Evolutionary conservation across 2,329 filamentous ascomycete genomes (phyloP), one percentile per base, ranked within the genome.

Genomic region (Sphaerulina populicola): DNA sequence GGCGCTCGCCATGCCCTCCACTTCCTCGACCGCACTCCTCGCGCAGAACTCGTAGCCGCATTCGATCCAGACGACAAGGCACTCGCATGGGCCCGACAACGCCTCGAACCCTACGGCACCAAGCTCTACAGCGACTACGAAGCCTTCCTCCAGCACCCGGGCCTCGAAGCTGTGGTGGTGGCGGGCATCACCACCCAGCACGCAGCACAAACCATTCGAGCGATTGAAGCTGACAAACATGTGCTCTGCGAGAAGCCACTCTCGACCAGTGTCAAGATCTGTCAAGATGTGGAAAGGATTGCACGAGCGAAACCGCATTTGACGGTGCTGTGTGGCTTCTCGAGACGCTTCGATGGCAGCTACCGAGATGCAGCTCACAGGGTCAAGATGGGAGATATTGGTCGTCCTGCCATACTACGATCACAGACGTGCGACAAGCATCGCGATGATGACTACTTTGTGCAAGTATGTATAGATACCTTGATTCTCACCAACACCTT

Each of bases 301-400:
- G 39, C 39, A 6, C 14, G 18, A 6, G 5, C 6, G 4, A 21
- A 41, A 9, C 80, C 80, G 1, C 64, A 81, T 46, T 72, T 82
- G 15, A 85, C 84, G 65, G 79, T 85, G 49, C 78, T 85, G 72
- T 82, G 79, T 59, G 81, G 80, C 6, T 83, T 83, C 71, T 81
- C 78, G 4, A 76, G 80, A 29, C 78, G 80, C 50, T 86, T 86
- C 70, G 83, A 86, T 60, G 70, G 74, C 40, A 82, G 78, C 37
- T 85, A 85, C 71, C 74, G 79, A 50, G 74, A 81, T 45, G 82
- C 81, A 15, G 74, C 72, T 62, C 59, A 67, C 15, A 75, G 78
- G 57, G 74, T 79, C 61, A 64, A 72, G 15, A 59, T 66, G 0
- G 81, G 81, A 11, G 60, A 72, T 31, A 83, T 85, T 56, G 82